These are phyloP conservation scores for Castanea crenata DNA, from an alignment of 306 rosid genomes.

Conservation along the genomic window DNA sequence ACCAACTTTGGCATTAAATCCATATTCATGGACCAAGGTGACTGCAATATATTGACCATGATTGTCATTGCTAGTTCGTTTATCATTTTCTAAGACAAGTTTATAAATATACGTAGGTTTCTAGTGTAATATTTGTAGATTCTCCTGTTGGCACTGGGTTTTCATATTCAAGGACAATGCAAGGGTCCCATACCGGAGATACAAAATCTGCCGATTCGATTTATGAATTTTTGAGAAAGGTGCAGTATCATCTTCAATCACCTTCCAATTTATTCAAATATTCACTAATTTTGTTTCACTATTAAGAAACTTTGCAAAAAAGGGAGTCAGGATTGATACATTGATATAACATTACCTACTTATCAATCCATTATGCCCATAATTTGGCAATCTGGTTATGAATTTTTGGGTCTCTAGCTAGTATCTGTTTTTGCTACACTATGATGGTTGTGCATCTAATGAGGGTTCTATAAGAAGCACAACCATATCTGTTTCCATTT, in stretches of 20 bases:
- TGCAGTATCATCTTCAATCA: not conserved
- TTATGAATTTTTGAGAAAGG: slow-evolving; percentile 24
- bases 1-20: slow-evolving; percentile 21
- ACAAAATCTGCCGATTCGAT: not conserved
- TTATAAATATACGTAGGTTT: slow-evolving; percentile 6
- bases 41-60: not conserved
- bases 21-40: slow-evolving; percentile 39
- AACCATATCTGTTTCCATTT: too few relatives aligned
- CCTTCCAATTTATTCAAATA: not conserved
- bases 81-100: not conserved
- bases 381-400: not conserved
- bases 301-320: not conserved
- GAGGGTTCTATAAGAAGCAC: not conserved
- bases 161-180: slow-evolving; percentile 26
- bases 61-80: not conserved
- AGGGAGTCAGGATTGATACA: not conserved
- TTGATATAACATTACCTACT: not conserved
- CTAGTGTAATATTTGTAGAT: slow-evolving; percentile 31
- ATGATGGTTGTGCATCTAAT: not conserved
- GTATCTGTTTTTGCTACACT: not conserved
- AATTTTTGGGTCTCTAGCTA: not conserved
- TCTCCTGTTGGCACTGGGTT: slow-evolving; percentile 35
- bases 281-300: not conserved
- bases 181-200: slow-evolving; percentile 4
- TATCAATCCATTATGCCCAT: too few relatives aligned